phyloP scores from a whole-genome alignment of 2,329 filamentous ascomycete genomes.

The Trichoderma arundinaceum region DNA sequence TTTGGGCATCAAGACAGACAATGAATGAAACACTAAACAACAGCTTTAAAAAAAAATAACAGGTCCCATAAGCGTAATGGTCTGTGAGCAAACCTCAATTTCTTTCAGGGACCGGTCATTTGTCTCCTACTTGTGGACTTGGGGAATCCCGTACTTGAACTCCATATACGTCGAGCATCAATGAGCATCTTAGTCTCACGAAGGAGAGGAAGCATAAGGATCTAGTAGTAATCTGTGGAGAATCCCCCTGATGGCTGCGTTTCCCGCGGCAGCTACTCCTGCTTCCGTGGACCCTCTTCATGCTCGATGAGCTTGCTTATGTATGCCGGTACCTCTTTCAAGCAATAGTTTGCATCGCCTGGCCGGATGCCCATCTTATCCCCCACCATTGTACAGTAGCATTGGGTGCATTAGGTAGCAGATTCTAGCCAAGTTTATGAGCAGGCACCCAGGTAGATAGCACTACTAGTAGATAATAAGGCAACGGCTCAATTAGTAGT shows the following conservation, averaged over 20 bases:
- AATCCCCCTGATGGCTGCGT: neutral
- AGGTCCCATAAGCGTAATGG: too few species aligned
- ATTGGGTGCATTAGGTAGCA: neutral
- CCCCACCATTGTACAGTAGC: neutral
- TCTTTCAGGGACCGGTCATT: neutral
- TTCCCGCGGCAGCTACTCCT: constrained; percentile 5
- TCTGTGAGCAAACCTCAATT: too few species aligned
- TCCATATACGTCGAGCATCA: too few species aligned
- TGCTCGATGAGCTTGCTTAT: neutral
- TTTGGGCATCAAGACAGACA: too few species aligned
- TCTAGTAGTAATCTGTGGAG: neutral
- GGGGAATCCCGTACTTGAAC: too few species aligned
- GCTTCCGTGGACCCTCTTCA: constrained; percentile 1
- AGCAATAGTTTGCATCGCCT: neutral
- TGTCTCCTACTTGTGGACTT: too few species aligned
- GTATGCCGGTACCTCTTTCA: neutral
- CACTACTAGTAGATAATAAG: neutral
- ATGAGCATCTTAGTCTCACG: neutral
- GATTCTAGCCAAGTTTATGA: neutral
- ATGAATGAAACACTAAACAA: neutral
- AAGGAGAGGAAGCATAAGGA: neutral
- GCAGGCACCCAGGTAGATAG: neutral
- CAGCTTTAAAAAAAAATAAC: too few species aligned
- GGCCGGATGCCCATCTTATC: neutral
- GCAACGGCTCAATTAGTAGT: neutral